Evolutionary conservation across 805 yeast species (phyloP).

Genomic region (Teunomyces cretensis): DNA sequence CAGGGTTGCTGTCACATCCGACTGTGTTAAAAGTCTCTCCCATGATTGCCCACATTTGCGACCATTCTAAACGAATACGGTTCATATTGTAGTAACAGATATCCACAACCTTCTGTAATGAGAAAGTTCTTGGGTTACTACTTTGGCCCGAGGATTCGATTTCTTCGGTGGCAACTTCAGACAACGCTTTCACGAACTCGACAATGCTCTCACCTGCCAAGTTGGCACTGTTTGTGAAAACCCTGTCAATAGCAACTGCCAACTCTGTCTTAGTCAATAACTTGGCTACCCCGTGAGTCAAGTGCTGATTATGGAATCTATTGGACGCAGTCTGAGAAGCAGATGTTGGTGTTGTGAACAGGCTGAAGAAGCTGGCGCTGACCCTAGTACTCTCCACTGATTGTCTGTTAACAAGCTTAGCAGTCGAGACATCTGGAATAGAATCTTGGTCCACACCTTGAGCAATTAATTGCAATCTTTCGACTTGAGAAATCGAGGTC

Average conservation of each 20-base stretch:
- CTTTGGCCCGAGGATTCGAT: conserved; percentile 84
- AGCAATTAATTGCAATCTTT: conserved; percentile 82
- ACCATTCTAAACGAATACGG: conserved; percentile 95
- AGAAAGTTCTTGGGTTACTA: conserved; percentile 82
- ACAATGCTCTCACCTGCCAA: conserved; percentile 83
- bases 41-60: conserved; percentile 91
- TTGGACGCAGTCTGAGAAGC: conserved; percentile 68
- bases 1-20: conserved; percentile 74
- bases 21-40: conserved; percentile 84
- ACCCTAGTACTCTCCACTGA: conserved; percentile 49
- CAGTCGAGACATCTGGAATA: conserved; percentile 82
- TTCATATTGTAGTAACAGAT: conserved; percentile 97
- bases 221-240: conserved; percentile 78
- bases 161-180: conserved; percentile 86
- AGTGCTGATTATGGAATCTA: conserved; percentile 69
- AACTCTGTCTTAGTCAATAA: conserved; percentile 64
- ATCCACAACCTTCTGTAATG: conserved; percentile 93
- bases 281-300: conserved; percentile 57
- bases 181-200: conserved; percentile 81
- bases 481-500: conserved; percentile 83
- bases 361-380: conserved; percentile 50
- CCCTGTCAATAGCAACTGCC: conserved; percentile 79
- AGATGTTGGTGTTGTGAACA: conserved; percentile 49
- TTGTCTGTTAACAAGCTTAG: conserved; percentile 56
- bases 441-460: conserved; percentile 82